Conservation (phyloP, 176 grass and related monocot genomes). For the Hyparrhenia diplandra region DNA sequence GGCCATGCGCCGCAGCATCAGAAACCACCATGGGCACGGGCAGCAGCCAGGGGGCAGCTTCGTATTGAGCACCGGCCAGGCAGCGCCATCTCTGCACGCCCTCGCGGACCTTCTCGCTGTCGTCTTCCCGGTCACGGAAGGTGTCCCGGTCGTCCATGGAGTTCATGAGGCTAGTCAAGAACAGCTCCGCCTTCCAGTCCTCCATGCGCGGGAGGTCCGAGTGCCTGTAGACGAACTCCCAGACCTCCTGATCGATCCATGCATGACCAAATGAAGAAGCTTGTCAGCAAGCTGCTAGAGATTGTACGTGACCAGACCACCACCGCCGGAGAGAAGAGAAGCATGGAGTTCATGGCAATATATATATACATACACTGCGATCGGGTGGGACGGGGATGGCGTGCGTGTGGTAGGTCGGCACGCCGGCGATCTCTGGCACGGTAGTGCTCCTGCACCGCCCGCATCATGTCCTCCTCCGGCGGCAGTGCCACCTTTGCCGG, state of each 20-base stretch:
- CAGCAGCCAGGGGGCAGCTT: not conserved
- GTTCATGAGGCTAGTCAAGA: not conserved
- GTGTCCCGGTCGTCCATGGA: not conserved
- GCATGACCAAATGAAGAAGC: too few relatives aligned
- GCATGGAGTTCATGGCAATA: too few relatives aligned
- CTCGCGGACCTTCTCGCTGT: not conserved
- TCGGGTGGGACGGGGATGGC: too few relatives aligned
- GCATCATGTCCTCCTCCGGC: slow-evolving; percentile 22
- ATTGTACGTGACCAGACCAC: too few relatives aligned
- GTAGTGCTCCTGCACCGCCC: too few relatives aligned
- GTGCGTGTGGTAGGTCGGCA: too few relatives aligned
- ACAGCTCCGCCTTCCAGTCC: not conserved
- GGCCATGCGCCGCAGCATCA: too few relatives aligned
- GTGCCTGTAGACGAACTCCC: not conserved
- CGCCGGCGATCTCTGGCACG: too few relatives aligned
- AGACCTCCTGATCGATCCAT: slow-evolving; percentile 16
- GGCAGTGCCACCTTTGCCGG: slow-evolving; percentile 22
- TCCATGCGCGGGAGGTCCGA: not conserved
- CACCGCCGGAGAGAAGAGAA: too few relatives aligned
- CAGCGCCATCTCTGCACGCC: not conserved
- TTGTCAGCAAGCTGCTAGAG: too few relatives aligned
- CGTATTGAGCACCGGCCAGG: not conserved
- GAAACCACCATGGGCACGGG: not conserved
- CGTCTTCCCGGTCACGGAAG: not conserved
- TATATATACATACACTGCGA: too few relatives aligned